Base-by-base conservation (phyloP, 148 eudicot species). In the Amaranthus palmeri region DNA sequence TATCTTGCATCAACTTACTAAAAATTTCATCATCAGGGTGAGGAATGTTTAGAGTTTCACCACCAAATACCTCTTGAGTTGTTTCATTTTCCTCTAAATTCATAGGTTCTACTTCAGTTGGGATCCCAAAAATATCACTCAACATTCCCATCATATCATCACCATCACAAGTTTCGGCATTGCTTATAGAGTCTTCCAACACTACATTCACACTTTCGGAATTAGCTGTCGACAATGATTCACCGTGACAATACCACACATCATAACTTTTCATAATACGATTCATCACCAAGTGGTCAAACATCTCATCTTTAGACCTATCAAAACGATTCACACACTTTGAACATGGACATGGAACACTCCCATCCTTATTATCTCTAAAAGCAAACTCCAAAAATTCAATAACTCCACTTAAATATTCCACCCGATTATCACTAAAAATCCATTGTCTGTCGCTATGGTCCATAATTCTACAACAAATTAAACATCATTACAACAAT, bases 361-460 rank as follows among this genome's bases (percentile, higher is more conserved):
- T 65, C 1, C 52, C 69, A 65, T 65, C 41, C 4, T 47, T 25
- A 49, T 66, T 17, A 1, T 65, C n/a, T 47, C 54, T 65, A 48
- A 65, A 49, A 15, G 69, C 53, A 15, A 45, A 65, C 53, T 65
- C 54, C 54, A 65, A 65, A 65, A 65, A 65, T 48, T 10, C 55
- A 10, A 12, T 10, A 12, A 52, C 10, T 52, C 55, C 15, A 52
- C 13, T 52, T 52, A 25, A 25, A 25, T 25, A 25, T 25, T 25
- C 36, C 36, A 25, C 36, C 2, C 36, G 36, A 25, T 25, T 25
- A 25, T 25, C 36, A 25, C 36, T 25, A 25, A 0, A 25, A 25
- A 25, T 25, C 36, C 36, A 25, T 25, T 25, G 36, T 25, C 36
- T 25, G 36, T 25, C 2, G 36, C 2, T 25, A 25, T 25, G 36